These are phyloP conservation scores for Candolleomyces eurysporus DNA, from an alignment of 768 basidiomycete genomes.

Conservation along the genomic window DNA sequence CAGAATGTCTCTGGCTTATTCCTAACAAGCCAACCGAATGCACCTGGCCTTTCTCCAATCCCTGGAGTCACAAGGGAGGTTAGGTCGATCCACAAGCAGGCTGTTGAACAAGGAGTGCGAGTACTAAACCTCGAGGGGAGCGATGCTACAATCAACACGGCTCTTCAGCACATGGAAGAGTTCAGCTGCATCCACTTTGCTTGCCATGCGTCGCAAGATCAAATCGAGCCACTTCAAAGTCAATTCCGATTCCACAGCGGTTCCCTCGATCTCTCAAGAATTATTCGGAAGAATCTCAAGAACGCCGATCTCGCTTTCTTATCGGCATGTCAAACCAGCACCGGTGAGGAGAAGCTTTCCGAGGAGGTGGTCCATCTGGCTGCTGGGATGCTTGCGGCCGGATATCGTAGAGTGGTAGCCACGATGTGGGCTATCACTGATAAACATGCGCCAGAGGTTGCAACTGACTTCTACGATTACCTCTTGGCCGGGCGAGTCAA, in stretches of 20 bases:
- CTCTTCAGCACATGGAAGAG: slow-evolving; percentile 10
- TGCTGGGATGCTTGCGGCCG: slow-evolving; percentile 34
- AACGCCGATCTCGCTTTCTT: slow-evolving; percentile 32
- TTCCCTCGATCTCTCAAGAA: slow-evolving; percentile 12
- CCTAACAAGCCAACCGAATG: slow-evolving; percentile 4
- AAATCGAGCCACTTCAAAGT: slow-evolving; percentile 19
- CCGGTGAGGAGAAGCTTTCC: slow-evolving; percentile 22
- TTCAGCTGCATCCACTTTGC: slow-evolving; percentile 28
- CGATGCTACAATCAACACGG: not conserved
- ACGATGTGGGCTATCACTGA: slow-evolving; percentile 42
- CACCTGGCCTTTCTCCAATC: not conserved
- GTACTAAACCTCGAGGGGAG: not conserved
- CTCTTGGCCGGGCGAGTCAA: not conserved
- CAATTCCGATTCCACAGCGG: slow-evolving; percentile 19
- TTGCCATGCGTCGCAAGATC: slow-evolving; percentile 30
- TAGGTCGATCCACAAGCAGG: not conserved
- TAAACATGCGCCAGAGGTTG: slow-evolving; percentile 24
- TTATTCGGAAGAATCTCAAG: slow-evolving; percentile 9
- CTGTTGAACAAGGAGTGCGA: not conserved
- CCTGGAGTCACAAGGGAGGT: slow-evolving; percentile 10
- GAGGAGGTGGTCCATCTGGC: slow-evolving; percentile 39
- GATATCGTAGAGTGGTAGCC: slow-evolving; percentile 29
- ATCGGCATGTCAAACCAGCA: slow-evolving; percentile 39
- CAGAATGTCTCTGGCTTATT: not conserved
- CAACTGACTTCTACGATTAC: slow-evolving; percentile 25